phyloP scores from a whole-genome alignment of 768 basidiomycete species.

The Cantharellus cinnabarinus region DNA sequence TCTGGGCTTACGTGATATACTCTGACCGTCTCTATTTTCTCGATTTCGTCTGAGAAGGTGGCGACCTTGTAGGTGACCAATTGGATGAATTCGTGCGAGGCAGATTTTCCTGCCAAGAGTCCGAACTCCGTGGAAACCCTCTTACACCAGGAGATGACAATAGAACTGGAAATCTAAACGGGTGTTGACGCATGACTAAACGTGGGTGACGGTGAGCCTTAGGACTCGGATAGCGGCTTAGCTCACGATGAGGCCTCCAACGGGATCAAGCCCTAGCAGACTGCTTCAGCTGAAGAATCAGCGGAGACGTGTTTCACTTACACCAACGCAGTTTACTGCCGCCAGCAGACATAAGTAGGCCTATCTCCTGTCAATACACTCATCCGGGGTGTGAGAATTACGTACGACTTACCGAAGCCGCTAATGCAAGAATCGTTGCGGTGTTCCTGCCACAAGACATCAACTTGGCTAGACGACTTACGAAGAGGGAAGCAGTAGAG shows the following conservation, averaged over 20 bases:
- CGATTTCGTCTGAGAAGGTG: conserved; percentile 75
- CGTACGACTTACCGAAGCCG: conserved; percentile 32
- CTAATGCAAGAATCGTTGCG: conserved; percentile 84
- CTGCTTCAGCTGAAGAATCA: conserved; percentile 14
- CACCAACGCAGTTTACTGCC: conserved; percentile 71
- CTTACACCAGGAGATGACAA: conserved; percentile 55
- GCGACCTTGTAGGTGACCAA: conserved; percentile 81
- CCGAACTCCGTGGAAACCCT: conserved; percentile 70
- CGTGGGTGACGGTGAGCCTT: no score
- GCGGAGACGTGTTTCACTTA: conserved; percentile 24
- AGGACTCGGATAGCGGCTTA: neutral
- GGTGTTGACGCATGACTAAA: neutral
- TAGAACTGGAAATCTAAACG: conserved; percentile 46
- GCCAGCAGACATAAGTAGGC: conserved; percentile 64
- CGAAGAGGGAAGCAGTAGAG: conserved; percentile 68
- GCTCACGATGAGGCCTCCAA: conserved; percentile 49
- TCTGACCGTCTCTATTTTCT: conserved; percentile 74
- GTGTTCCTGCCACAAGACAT: conserved; percentile 92
- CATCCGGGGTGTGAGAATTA: no score
- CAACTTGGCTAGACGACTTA: conserved; percentile 72
- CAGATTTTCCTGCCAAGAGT: conserved; percentile 78
- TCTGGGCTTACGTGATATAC: conserved; percentile 59
- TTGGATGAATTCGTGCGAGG: conserved; percentile 77
- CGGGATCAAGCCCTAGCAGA: conserved; percentile 45
- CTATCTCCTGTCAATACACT: conserved; percentile 17